Evolutionary conservation across 2,329 filamentous ascomycete genomes (phyloP), one percentile per base, ranked within the genome.

Genomic region (Amylocarpus encephaloides): DNA sequence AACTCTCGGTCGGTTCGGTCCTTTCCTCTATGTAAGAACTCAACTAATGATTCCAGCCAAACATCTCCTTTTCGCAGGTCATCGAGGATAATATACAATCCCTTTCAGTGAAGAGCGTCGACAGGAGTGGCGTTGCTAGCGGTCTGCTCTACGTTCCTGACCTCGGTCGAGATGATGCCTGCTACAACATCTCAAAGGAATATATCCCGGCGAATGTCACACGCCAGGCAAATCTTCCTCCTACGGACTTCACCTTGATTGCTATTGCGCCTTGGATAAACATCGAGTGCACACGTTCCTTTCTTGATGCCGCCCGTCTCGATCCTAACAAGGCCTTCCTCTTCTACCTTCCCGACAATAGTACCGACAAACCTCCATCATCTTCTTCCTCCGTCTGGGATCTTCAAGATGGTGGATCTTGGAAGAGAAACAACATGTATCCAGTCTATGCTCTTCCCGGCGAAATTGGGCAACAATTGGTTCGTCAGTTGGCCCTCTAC

Each of bases 201-300:
- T 82, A 85, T 59, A 76, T 96, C 7, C 88, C 90, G 1, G 60
- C 67, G 34, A 91, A 93, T 66, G 88, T 82, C 48, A 95, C 88
- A 11, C 80, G 85, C 13, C 77, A 79, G 59, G 66, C 69, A n/a
- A 77, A 93, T 61, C 78, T 96, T 1, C 82, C 82, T 0, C 72
- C 75, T 0, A 76, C 77, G 43, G 81, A 86, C 58, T 89, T 88
- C 66, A 82, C 85, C 49, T 73, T 90, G 46, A 80, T 96, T 59
- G 91, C 86, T 26, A 71, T 96, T 47, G 91, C 88, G 19, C 92
- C 92, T 26, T 97, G 92, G 91, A 81, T 89, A 60, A 86, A 77
- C 54, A 71, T 76, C 6, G 71, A 80, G 22, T 98, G 92, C 65
- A 86, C 88, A 11, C 69, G 76, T 49, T 78, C 84, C 40, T 95